Evolutionary conservation across 2,329 filamentous ascomycete genomes (phyloP).

Genomic region (Fonsecaea nubica): DNA sequence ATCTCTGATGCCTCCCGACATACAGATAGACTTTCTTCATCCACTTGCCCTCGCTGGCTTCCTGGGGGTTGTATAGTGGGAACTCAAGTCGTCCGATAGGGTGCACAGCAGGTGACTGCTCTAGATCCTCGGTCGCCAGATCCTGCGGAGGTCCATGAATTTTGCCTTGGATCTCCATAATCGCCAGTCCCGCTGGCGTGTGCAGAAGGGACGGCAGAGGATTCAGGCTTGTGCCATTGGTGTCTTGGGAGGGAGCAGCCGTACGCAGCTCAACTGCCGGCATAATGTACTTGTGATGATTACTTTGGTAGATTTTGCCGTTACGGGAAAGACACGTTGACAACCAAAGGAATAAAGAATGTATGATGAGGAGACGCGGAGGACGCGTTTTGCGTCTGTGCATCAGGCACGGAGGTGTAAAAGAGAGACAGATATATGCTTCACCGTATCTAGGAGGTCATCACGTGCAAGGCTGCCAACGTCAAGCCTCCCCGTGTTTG

Average conservation of each 20-base stretch:
- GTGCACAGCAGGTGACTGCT: constrained; percentile 50
- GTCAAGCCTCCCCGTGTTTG: background rate
- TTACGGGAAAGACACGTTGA: background rate
- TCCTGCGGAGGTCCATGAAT: constrained; percentile 72
- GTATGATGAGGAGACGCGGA: background rate
- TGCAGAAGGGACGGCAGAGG: constrained; percentile 83
- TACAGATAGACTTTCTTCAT: constrained; percentile 91
- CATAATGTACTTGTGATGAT: constrained; percentile 42
- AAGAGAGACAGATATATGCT: background rate
- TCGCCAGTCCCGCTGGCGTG: constrained; percentile 85
- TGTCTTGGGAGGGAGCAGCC: constrained; percentile 30
- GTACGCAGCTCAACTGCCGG: constrained; percentile 52
- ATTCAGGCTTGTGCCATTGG: constrained; percentile 45
- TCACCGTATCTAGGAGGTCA: background rate
- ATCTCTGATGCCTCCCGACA: constrained; percentile 83
- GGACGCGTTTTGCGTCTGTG: constrained; percentile 11
- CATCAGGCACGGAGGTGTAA: no score
- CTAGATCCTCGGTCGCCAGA: constrained; percentile 31
- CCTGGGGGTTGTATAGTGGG: constrained; percentile 69
- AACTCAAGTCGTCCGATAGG: constrained; percentile 77
- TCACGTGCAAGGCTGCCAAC: constrained; percentile 4
- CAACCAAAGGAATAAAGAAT: background rate
- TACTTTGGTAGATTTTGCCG: background rate
- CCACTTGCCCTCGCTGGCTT: constrained; percentile 67
- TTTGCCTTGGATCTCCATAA: constrained; percentile 90